phyloP scores from a whole-genome alignment of 305 asterid genomes.

The Fraxinus paxiana region DNA sequence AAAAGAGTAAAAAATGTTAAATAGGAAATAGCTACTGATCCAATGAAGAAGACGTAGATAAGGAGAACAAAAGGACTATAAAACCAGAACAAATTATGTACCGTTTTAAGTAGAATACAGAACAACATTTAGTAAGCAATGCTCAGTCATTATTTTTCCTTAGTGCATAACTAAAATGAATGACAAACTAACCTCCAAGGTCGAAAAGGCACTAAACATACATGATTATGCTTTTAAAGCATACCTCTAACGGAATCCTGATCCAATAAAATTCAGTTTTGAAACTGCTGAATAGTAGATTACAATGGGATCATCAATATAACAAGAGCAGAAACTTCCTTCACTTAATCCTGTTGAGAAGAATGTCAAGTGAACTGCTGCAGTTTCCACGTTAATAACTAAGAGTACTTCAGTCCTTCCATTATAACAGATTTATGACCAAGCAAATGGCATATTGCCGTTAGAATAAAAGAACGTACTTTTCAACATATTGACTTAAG shows the following conservation, averaged over 20 bases:
- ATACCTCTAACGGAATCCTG: conserved; percentile 92
- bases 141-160: conserved; percentile 24
- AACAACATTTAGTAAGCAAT: conserved; percentile 23
- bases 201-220: conserved; percentile 63
- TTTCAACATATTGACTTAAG: conserved; percentile 26
- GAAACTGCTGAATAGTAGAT: conserved; percentile 79
- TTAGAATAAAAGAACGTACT: conserved; percentile 20
- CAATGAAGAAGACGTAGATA: conserved; percentile 12
- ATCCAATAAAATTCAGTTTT: conserved; percentile 84
- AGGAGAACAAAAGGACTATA: conserved; percentile 16
- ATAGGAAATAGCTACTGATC: conserved; percentile 21
- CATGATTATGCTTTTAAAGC: conserved; percentile 82
- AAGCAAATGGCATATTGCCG: conserved; percentile 31
- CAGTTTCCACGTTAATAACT: conserved; percentile 48
- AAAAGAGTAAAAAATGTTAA: conserved; percentile 36
- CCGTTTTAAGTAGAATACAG: conserved; percentile 15
- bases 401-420: conserved; percentile 36
- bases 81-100: conserved; percentile 13
- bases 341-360: conserved; percentile 85
- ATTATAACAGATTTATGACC: conserved; percentile 22
- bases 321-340: conserved; percentile 85
- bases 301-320: conserved; percentile 70
- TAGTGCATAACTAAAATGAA: conserved; percentile 47
- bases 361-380: conserved; percentile 59
- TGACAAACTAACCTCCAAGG: conserved; percentile 87